Conservation (phyloP, 148 eudicot genomes). For the Euryodendron excelsum region DNA sequence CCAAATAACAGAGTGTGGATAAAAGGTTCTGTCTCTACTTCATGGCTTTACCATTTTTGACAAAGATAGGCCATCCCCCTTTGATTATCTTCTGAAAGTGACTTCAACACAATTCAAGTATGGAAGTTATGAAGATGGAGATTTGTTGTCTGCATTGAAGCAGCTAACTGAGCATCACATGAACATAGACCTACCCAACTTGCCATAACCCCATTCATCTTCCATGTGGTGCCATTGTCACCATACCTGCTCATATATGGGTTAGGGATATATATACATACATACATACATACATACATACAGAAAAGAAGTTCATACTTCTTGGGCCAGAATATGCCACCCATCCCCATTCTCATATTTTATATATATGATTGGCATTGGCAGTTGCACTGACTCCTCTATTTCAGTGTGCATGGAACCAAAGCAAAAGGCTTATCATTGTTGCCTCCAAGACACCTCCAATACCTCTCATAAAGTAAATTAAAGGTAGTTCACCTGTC, state of each 20-base stretch:
- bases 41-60: not conserved
- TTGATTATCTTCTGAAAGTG: not conserved
- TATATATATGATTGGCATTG: not conserved
- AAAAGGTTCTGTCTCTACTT: not conserved
- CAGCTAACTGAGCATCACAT: not conserved
- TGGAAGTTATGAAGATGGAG: not conserved
- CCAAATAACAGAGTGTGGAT: no score
- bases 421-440: not conserved
- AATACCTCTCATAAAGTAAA: not conserved
- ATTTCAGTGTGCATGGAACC: slow-evolving; percentile 14
- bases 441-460: not conserved
- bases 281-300: not conserved
- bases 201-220: not conserved
- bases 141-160: not conserved
- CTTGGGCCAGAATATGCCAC: not conserved
- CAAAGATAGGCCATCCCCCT: not conserved
- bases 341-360: no score
- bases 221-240: not conserved
- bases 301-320: not conserved
- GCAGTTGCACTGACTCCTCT: slow-evolving; percentile 1
- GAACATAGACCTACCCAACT: no score
- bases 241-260: not conserved
- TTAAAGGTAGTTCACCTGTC: not conserved
- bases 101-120: not conserved
- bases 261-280: not conserved